Base-by-base conservation (phyloP, 2,329 filamentous ascomycete genomes). In the Fusarium brevicatenulatum region DNA sequence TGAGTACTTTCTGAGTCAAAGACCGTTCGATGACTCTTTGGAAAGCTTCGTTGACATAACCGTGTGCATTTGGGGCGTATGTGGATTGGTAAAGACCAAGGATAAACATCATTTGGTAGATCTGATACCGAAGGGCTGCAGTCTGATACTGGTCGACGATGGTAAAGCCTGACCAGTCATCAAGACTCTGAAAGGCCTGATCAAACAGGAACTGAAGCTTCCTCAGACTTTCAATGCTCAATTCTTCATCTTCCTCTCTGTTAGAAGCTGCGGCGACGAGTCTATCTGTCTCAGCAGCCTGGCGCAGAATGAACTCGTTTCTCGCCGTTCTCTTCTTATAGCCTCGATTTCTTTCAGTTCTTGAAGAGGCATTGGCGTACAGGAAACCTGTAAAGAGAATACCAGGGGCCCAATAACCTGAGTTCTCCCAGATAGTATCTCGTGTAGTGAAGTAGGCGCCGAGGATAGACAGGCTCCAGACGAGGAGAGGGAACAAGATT, bases 341-440 rank as follows among this genome's bases (percentile, higher is more conserved):
- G 1, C 49, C 32, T 0, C 9, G 18, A 2, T 25, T 25, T 0
- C 32, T 52, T 2, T 36, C 32, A 6, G 18, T 9, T 11, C 32
- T 0, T 0, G 49, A 36, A 0, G 32, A 36, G 1, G 5, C 0
- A 21, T 25, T 25, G 6, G 49, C 49, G 13, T 52, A 37, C 0
- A 52, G 1, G 4, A 37, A 52, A 0, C 5, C 6, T 2, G 49
- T 2, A 1, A 37, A 21, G 4, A 52, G 49, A 11, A 52, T 21
- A 2, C 32, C 12, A 1, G 32, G 32, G 1, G 32, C 32, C 32
- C n/a, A 25, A 21, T 36, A 25, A 2, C 32, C 49, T 6, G 49
- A 16, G 3, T 25, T 25, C n/a, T 37, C n/a, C 32, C 32, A 52
- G 12, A 21, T 1, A 6, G 4, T 6, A 13, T 36, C n/a, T 15